These are phyloP conservation scores for Scenedesmus sp. DNA, from an alignment of 163 green algal species.

Conservation along the genomic window DNA sequence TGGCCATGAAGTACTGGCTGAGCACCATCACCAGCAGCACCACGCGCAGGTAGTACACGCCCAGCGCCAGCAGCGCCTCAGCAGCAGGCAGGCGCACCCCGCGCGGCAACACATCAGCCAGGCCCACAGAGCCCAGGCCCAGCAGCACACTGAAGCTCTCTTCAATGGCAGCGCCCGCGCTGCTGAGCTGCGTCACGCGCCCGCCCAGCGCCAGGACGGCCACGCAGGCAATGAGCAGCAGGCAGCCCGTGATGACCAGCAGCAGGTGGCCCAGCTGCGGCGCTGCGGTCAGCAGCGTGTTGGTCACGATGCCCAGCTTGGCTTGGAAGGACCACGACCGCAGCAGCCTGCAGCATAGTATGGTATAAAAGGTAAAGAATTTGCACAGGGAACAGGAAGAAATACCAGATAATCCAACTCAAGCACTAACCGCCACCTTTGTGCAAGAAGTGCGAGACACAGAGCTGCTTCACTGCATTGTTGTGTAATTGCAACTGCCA, in stretches of 20 bases:
- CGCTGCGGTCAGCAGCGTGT: conserved; percentile 25
- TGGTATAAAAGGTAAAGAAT: too few species aligned
- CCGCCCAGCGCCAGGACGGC: neutral
- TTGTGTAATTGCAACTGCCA: too few species aligned
- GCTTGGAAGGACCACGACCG: conserved; percentile 55
- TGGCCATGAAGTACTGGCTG: conserved; percentile 46
- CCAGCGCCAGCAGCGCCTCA: neutral
- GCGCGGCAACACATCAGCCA: neutral
- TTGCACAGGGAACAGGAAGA: too few species aligned
- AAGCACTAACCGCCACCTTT: too few species aligned
- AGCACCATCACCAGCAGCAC: conserved; percentile 38
- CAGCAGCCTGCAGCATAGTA: conserved; percentile 48
- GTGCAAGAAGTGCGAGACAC: too few species aligned
- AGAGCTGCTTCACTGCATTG: too few species aligned
- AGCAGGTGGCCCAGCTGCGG: conserved; percentile 44
- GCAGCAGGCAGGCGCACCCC: too few species aligned
- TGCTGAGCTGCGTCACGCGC: neutral
- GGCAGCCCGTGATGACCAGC: conserved; percentile 23
- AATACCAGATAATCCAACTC: too few species aligned
- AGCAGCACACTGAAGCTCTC: conserved; percentile 38
- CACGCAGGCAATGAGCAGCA: conserved; percentile 13
- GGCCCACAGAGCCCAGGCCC: neutral
- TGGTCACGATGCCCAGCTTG: conserved; percentile 58
- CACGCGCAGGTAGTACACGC: conserved; percentile 31
- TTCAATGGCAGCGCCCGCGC: neutral